Evolutionary conservation across 768 basidiomycete genomes (phyloP).

Genomic region (Albatrellus ellisii): DNA sequence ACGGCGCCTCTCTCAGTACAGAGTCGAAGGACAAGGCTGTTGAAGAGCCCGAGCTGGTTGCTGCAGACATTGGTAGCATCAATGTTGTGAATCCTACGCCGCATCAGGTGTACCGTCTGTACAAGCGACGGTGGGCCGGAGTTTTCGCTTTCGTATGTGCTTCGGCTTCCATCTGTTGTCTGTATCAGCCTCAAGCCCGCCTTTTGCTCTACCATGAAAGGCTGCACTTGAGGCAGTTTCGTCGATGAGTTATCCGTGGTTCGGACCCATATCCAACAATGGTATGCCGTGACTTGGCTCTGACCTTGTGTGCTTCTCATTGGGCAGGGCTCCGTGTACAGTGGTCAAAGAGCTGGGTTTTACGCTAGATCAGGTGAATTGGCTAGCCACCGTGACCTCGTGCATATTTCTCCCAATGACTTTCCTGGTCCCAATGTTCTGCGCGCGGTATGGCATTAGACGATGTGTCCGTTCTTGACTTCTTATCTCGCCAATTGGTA

Average conservation of each 20-base stretch:
- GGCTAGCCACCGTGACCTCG: slow-evolving; percentile 62
- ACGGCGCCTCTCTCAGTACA: background rate
- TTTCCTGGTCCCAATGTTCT: slow-evolving; percentile 42
- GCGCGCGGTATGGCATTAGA: slow-evolving; percentile 45
- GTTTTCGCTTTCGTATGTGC: slow-evolving; percentile 45
- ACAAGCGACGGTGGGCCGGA: slow-evolving; percentile 57
- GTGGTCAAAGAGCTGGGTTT: slow-evolving; percentile 54
- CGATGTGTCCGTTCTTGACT: slow-evolving; percentile 35
- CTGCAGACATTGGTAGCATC: background rate
- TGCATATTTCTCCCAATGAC: slow-evolving; percentile 52
- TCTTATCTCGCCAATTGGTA: too few species aligned
- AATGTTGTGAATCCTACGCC: background rate
- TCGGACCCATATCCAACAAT: slow-evolving; percentile 67
- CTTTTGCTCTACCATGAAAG: slow-evolving; percentile 15
- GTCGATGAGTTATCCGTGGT: slow-evolving; percentile 71
- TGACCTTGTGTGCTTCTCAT: background rate
- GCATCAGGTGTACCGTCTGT: slow-evolving; percentile 22
- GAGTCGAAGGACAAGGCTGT: background rate
- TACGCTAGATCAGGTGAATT: slow-evolving; percentile 60
- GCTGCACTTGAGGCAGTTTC: slow-evolving; percentile 47
- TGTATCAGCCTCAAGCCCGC: background rate
- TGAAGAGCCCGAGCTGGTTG: background rate
- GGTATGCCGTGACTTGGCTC: slow-evolving; percentile 25
- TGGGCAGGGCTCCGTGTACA: slow-evolving; percentile 16
- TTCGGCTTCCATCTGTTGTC: background rate